Evolutionary conservation across 495 filamentous ascomycete genomes (phyloP), one percentile per base, ranked within the genome.

Genomic region (Penicillium waksmanii): DNA sequence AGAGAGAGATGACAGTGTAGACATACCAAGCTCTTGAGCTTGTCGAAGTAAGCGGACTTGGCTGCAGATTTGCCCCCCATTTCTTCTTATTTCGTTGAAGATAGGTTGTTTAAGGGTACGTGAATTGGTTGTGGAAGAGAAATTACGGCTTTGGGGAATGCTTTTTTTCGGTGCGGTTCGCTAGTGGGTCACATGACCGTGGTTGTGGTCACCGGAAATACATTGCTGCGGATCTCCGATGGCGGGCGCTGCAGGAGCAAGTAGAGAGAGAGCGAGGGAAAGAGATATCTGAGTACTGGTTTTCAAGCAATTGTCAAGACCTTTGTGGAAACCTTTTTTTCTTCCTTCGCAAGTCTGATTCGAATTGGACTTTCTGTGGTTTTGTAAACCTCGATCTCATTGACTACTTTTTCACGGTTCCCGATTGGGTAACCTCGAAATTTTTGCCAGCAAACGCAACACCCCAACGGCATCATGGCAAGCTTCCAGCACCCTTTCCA

Each of bases 1-100:
- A 48, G 11, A 25, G 44, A 13, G 21, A 25, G 21, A 11, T 3
- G 21, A 31, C 8, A 13, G 23, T 11, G 21, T 23, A 48, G 2
- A 48, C 46, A n/a, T 27, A 48, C 46, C 55, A 97, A 85, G 72
- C 76, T 80, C 87, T 97, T 96, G 72, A 98, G 89, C 89, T 97
- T 97, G 77, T 97, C 93, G 85, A 98, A 98, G 87, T 98, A 98
- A 82, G 85, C 90, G 76, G 91, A 86, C 87, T 98, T 98, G 86
- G 87, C 93, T 69, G 78, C 86, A 58, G 89, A 85, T 82, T 89
- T 97, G 92, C 93, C 95, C 94, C 95, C 95, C 95, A 98, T 98
- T 82, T 93, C 92, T 96, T 90, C 92, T 95, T 96, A 82, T 77
- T 76, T 69, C 62, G 71, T 68, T 89, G 92, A 94, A 95, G 92